Base-by-base conservation (phyloP, 2,329 filamentous ascomycete species). In the Dactylellina cionopaga region DNA sequence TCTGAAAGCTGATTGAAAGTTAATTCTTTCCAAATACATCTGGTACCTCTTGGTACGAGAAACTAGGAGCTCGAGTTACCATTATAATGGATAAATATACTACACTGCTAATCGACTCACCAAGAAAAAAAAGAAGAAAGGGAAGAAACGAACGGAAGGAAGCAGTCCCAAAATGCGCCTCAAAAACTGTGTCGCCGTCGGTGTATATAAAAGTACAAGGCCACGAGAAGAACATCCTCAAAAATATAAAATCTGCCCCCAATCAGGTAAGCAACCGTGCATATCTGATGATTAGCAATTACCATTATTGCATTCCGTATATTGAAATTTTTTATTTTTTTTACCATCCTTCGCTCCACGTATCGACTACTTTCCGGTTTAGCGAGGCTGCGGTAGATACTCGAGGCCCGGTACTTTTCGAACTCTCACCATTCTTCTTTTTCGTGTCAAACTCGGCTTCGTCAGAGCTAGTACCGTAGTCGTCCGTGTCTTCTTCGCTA, bases 281-380 rank as follows among this genome's bases (percentile, higher is more conserved):
- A 47, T 39, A 43, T 17, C 7, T 25, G 37, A 58, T 33, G 15
- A 65, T 46, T 35, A 64, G 25, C 49, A 29, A 65, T 56, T 65
- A 63, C 24, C 24, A 52, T 52, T 63, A 11, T 44, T 9, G 22
- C 6, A 37, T 39, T 41, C 31, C n/a, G n/a, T n/a, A n/a, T n/a
- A n/a, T n/a, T n/a, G n/a, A n/a, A n/a, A n/a, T n/a, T n/a, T n/a
- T n/a, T n/a, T n/a, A n/a, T 24, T 25, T 39, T 51, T 15, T 35
- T 47, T 31, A 71, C 66, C 66, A 71, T 19, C 66, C 66, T 54
- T 71, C 66, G 29, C 66, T 71, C 66, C 66, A 71, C n/a, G 19
- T 71, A 63, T 71, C 66, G 3, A 71, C 66, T 25, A 58, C 66
- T 17, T 71, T 64, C 37, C 66, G 10, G 17, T 71, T 71, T 19